phyloP scores from a whole-genome alignment of 1,284 basidiomycete species.

The Lentinula novae-zelandiae region DNA sequence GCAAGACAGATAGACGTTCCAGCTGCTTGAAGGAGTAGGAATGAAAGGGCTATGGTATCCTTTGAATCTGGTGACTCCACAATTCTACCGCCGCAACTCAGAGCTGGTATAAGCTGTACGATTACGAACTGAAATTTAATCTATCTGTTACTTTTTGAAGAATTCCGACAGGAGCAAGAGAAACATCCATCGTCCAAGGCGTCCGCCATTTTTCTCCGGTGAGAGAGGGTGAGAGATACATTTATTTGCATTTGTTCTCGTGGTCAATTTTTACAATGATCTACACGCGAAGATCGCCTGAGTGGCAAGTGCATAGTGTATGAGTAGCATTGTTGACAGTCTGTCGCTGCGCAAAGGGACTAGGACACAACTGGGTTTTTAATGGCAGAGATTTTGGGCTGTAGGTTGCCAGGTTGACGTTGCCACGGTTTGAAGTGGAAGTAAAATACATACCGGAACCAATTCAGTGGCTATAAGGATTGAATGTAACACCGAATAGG shows the following conservation, averaged over 20 bases:
- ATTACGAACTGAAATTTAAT: neutral
- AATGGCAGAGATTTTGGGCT: no score
- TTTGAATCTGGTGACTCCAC: neutral
- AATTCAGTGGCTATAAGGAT: neutral
- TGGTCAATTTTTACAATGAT: neutral
- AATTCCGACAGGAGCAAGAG: no score
- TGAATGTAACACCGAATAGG: neutral
- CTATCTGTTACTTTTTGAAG: no score
- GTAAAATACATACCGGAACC: neutral
- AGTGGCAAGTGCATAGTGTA: no score
- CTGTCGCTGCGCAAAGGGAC: no score
- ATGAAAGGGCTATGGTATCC: neutral
- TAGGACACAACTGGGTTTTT: no score
- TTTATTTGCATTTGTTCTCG: neutral
- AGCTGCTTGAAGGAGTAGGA: neutral
- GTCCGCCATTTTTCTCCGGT: neutral
- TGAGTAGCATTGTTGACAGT: neutral
- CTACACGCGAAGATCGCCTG: neutral
- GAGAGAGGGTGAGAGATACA: neutral
- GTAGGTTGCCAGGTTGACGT: no score
- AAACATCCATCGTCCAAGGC: no score
- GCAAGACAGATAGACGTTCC: neutral
- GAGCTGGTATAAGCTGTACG: neutral
- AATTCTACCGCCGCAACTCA: neutral
- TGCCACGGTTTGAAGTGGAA: neutral